These are phyloP conservation scores for Aspergillus quadrilineatus DNA, from an alignment of 2,329 filamentous ascomycete species.

Conservation along the genomic window DNA sequence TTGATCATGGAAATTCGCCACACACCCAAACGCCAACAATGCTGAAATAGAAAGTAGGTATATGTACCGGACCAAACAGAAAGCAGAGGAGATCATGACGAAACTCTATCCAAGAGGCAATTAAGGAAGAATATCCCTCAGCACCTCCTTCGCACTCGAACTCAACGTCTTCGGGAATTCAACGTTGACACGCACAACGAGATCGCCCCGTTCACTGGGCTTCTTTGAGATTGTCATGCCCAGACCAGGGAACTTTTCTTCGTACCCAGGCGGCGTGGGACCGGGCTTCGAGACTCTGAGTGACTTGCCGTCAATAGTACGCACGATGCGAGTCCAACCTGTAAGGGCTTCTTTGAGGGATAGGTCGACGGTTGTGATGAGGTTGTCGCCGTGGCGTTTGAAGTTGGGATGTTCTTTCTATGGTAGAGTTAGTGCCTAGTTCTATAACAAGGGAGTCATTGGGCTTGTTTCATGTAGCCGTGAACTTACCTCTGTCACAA, in stretches of 20 bases:
- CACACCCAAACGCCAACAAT: too few species aligned
- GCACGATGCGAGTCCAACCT: conserved; percentile 87
- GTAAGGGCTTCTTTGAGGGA: conserved; percentile 91
- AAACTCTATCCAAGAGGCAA: too few species aligned
- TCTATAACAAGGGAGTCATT: not conserved
- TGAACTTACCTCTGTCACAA: conserved; percentile 80
- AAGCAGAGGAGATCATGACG: too few species aligned
- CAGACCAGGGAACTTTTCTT: conserved; percentile 76
- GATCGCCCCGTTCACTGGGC: conserved; percentile 77
- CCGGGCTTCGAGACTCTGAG: conserved; percentile 67
- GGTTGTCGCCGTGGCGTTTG: conserved; percentile 82
- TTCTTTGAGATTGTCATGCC: conserved; percentile 97
- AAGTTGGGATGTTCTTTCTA: conserved; percentile 86
- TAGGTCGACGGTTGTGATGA: conserved; percentile 75
- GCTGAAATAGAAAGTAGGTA: too few species aligned
- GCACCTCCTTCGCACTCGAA: conserved; percentile 70
- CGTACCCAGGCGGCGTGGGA: conserved; percentile 80
- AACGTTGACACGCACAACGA: conserved; percentile 87
- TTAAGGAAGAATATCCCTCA: conserved; percentile 71
- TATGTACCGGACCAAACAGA: too few species aligned
- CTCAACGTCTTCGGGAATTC: conserved; percentile 83
- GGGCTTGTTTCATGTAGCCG: not conserved
- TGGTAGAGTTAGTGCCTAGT: conserved; percentile 41
- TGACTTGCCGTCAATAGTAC: conserved; percentile 89
- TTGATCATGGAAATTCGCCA: too few species aligned